A percentile compares a stretch with the other conserved stretches of the same genome.
These are phyloP conservation scores for Colletotrichum liriopes DNA, from an alignment of 2,329 filamentous ascomycete species.

Conservation along the genomic window DNA sequence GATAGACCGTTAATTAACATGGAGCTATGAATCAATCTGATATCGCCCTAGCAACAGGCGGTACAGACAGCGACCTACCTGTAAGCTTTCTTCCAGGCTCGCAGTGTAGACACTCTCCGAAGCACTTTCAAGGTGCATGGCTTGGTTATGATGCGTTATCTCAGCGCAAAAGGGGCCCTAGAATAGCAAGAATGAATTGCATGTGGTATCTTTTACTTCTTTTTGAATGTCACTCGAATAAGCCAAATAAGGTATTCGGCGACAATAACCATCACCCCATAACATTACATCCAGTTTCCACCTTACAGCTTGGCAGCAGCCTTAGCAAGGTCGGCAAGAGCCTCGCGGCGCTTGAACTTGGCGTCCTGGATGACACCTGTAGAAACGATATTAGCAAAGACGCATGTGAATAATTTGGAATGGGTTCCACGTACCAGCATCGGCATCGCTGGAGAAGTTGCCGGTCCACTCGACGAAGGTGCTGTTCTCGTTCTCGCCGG, in stretches of 20 bases:
- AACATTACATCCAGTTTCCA: background rate
- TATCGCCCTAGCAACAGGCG: background rate
- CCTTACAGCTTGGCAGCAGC: conserved; percentile 56
- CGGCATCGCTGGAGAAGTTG: conserved; percentile 80
- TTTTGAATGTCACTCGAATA: background rate
- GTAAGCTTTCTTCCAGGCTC: background rate
- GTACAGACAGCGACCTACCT: too few relatives aligned
- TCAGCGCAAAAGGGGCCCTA: background rate
- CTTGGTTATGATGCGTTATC: too few relatives aligned
- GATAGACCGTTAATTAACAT: too few relatives aligned
- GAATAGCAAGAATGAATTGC: background rate
- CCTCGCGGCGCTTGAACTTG: conserved; percentile 83
- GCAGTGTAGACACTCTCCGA: background rate
- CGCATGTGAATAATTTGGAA: background rate
- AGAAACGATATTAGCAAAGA: background rate
- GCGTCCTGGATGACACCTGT: conserved; percentile 81
- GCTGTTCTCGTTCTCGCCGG: conserved; percentile 73
- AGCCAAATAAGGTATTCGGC: background rate
- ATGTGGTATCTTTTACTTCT: conserved; percentile 24
- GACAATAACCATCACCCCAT: background rate
- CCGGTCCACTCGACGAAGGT: conserved; percentile 80
- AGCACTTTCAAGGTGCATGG: background rate
- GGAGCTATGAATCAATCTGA: too few relatives aligned
- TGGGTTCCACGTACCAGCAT: conserved; percentile 69
- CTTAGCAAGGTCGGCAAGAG: conserved; percentile 76